Conservation (phyloP, 495 filamentous ascomycete genomes). For the Polyplosphaeria fusca region DNA sequence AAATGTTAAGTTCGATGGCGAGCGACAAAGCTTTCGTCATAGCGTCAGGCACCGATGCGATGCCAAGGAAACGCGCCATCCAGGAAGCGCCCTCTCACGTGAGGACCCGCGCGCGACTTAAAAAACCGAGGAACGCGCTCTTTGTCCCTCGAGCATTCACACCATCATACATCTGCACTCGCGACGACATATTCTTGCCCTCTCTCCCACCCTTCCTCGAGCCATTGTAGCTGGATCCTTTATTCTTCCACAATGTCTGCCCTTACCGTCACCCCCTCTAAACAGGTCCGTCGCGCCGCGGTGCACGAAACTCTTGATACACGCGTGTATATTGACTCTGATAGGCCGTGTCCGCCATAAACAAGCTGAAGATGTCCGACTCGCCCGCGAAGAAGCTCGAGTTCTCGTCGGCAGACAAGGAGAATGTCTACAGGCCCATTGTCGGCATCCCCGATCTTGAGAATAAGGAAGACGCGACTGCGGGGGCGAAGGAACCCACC, state of each 20-base stretch:
- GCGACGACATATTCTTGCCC: slow-evolving; percentile 2
- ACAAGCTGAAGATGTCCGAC: slow-evolving; percentile 84
- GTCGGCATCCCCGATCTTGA: slow-evolving; percentile 53
- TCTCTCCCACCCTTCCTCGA: background rate
- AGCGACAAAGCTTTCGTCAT: background rate
- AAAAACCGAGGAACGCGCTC: slow-evolving; percentile 16
- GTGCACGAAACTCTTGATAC: background rate
- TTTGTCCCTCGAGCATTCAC: slow-evolving; percentile 9
- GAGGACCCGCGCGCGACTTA: slow-evolving; percentile 1
- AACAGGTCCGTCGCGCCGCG: slow-evolving; percentile 31
- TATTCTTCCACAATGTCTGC: slow-evolving; percentile 26
- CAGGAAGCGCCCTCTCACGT: slow-evolving; percentile 17
- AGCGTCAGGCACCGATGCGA: too few species aligned
- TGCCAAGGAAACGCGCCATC: too few species aligned
- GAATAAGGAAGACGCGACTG: slow-evolving; percentile 44
- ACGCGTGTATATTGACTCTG: slow-evolving; percentile 24
- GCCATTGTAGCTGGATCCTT: background rate
- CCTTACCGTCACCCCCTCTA: slow-evolving; percentile 34
- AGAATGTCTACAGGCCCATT: slow-evolving; percentile 66
- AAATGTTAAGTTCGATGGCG: background rate
- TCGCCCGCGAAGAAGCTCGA: slow-evolving; percentile 86
- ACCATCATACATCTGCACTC: slow-evolving; percentile 13
- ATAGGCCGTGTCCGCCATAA: slow-evolving; percentile 79
- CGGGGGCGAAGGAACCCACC: slow-evolving; percentile 39
- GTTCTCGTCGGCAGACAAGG: slow-evolving; percentile 71